phyloP scores from a whole-genome alignment of 2,329 filamentous ascomycete genomes.

The Lachnellula suecica region DNA sequence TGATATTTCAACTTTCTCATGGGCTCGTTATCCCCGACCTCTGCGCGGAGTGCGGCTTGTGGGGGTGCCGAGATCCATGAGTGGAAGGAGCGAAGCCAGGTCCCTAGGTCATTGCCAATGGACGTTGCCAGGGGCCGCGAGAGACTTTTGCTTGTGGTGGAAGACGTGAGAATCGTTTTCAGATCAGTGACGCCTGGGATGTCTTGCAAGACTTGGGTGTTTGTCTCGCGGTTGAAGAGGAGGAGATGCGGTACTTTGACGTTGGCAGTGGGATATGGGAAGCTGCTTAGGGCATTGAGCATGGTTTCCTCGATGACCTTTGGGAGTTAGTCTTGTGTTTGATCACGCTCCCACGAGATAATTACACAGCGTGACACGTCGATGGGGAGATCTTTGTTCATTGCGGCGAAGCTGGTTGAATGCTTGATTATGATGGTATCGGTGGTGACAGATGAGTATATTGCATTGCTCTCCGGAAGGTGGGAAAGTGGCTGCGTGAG shows the following conservation, averaged over 20 bases:
- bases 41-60: constrained; percentile 36
- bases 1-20: constrained; percentile 51
- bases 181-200: constrained; percentile 46
- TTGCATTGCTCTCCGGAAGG: constrained; percentile 32
- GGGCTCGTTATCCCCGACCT: constrained; percentile 40
- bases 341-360: no score
- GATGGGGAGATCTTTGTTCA: constrained; percentile 45
- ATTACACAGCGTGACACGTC: constrained; percentile 50
- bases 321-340: not conserved
- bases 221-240: constrained; percentile 43
- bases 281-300: constrained; percentile 39
- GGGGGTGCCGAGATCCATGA: constrained; percentile 12
- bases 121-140: constrained; percentile 37
- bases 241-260: constrained; percentile 48
- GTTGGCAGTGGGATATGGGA: constrained; percentile 28
- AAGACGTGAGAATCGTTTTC: constrained; percentile 41
- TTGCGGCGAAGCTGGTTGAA: constrained; percentile 48
- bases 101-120: constrained; percentile 46
- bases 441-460: constrained; percentile 18
- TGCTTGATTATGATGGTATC: constrained; percentile 54
- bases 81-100: constrained; percentile 48
- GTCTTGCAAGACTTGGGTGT: constrained; percentile 54
- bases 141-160: constrained; percentile 8
- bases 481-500: constrained; percentile 35
- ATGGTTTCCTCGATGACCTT: constrained; percentile 45